Evolutionary conservation across 2,329 filamentous ascomycete genomes (phyloP).

Genomic region (Lecanoromycetidae sp.): DNA sequence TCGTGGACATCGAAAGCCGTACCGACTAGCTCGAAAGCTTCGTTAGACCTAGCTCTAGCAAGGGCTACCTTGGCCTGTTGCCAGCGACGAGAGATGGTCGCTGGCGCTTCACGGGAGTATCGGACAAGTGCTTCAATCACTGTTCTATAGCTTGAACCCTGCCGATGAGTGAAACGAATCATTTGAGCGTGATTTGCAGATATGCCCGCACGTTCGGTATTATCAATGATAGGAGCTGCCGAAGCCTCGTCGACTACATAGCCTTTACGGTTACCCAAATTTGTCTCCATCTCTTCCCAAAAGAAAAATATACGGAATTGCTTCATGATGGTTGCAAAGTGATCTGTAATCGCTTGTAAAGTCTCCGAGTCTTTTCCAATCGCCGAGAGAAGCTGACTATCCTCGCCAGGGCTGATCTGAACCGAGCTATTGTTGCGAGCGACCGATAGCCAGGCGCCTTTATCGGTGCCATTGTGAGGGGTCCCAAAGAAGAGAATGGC

Average conservation of each 20-base stretch:
- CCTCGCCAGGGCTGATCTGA: constrained; percentile 30
- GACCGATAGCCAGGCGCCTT: constrained; percentile 18
- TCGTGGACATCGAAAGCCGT: constrained; percentile 11
- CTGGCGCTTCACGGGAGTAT: constrained; percentile 9
- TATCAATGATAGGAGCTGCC: constrained; percentile 20
- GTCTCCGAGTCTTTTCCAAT: constrained; percentile 36
- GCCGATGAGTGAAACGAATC: constrained; percentile 19
- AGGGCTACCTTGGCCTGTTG: constrained; percentile 4
- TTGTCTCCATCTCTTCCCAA: constrained; percentile 30
- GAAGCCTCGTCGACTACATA: constrained; percentile 19
- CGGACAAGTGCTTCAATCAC: constrained; percentile 20
- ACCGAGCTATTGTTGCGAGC: not conserved
- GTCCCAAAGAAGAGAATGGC: constrained; percentile 30
- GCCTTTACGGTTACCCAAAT: constrained; percentile 24
- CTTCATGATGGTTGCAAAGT: constrained; percentile 29
- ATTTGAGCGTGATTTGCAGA: constrained; percentile 20
- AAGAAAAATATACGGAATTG: constrained; percentile 30
- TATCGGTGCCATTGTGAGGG: constrained; percentile 26
- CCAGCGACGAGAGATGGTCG: constrained; percentile 16
- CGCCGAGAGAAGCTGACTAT: constrained; percentile 37
- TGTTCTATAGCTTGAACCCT: constrained; percentile 20
- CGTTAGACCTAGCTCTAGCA: constrained; percentile 5
- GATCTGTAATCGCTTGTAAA: constrained; percentile 29
- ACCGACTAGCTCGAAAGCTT: constrained; percentile 8
- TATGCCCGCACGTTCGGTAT: constrained; percentile 23